Conservation (phyloP, 169 alveolate genomes). For the Babesia gibsoni region DNA sequence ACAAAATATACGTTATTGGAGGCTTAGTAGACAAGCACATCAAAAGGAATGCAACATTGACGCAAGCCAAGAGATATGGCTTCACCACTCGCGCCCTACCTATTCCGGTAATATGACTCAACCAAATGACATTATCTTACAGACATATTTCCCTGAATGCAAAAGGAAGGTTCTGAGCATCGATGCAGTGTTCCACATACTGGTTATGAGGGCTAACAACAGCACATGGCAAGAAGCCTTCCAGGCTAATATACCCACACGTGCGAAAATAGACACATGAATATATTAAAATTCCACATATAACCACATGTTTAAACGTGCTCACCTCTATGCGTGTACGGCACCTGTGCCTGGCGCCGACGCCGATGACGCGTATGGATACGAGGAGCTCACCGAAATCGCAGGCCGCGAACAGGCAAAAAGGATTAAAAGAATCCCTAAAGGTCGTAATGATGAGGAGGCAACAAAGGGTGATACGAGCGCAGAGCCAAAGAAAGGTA, state of each 20-base stretch:
- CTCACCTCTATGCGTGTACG: slow-evolving; percentile 44
- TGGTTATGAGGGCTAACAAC: slow-evolving; percentile 30
- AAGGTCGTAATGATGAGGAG: not conserved
- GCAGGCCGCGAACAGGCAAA: not conserved
- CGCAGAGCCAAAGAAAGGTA: slow-evolving; percentile 1
- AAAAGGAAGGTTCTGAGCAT: slow-evolving; percentile 54
- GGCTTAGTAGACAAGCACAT: slow-evolving; percentile 61
- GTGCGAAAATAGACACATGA: not conserved
- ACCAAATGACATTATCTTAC: not conserved
- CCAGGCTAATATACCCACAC: slow-evolving; percentile 41
- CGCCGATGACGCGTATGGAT: not conserved
- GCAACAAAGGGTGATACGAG: not conserved
- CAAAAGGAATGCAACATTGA: slow-evolving; percentile 24
- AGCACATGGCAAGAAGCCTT: slow-evolving; percentile 61
- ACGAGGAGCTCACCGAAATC: slow-evolving; percentile 6
- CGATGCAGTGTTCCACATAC: slow-evolving; percentile 56
- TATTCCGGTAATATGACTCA: slow-evolving; percentile 17
- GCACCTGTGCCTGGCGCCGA: slow-evolving; percentile 37
- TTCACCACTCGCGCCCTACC: slow-evolving; percentile 37
- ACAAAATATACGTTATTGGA: slow-evolving; percentile 56
- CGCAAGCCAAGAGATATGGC: slow-evolving; percentile 36
- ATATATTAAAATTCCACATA: not conserved
- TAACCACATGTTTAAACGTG: slow-evolving; percentile 49
- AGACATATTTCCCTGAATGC: slow-evolving; percentile 62
- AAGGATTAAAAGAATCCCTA: not conserved